Evolutionary conservation across 768 basidiomycete species (phyloP), one percentile per base, ranked within the genome.

Genomic region (Lentinula edodes): DNA sequence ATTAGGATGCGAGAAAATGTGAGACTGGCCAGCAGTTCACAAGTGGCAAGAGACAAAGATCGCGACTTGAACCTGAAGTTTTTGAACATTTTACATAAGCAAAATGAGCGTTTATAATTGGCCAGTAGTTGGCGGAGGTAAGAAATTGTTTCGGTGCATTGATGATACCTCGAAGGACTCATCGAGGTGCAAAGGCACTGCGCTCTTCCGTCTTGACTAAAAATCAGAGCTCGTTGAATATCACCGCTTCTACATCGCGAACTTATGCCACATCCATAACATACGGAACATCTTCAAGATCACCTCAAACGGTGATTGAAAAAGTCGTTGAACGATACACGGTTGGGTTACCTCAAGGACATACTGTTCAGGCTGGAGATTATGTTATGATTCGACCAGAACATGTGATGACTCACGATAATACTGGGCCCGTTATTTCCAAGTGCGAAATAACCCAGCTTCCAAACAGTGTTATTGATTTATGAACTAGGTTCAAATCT

Each of bases 301-400:
- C 36, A 18, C 87, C 91, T 6, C 97, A 98, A 74, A 97, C 95
- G 0, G 77, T 92, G 68, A 91, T 98, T 69, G 96, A 99, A 75
- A 98, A 99, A 78, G 90, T 99, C 64, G 95, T 99, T 0, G 95
- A 98, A 74, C 91, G 89, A 71, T 96, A 98, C 78, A 88, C 97
- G 0, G 92, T 98, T n/a, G 94, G 88, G 54, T 79, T 95, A 1
- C 87, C 93, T 2, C 74, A 80, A 57, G 90, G 89, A 48, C 92
- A 89, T 71, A 77, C 80, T 15, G 91, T 98, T 66, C 87, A 85
- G 67, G 92, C 95, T 41, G 97, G 96, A 13, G 97, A 99, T 87
- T 98, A 98, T 86, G 95, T 98, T 42, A 99, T 98, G 95, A 97
- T 99, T 76, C 86, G 87, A 45, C 97, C 97, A 23, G 89, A 98